Base-by-base conservation (phyloP, 1,284 basidiomycete species). In the Pseudozyma pruni region DNA sequence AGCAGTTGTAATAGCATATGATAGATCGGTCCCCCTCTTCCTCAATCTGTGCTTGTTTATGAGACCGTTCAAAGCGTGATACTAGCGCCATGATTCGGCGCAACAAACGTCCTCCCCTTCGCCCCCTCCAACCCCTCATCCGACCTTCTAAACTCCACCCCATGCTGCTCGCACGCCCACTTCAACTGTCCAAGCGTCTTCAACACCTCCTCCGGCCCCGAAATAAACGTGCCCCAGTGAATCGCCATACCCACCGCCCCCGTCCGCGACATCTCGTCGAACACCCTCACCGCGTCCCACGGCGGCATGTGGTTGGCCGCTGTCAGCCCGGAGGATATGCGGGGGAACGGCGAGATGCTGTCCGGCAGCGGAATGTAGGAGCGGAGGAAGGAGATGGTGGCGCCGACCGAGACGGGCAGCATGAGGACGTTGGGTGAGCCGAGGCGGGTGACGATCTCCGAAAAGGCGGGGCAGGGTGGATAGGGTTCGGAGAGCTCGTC, bases 401-500 rank as follows among this genome's bases (percentile, higher is more conserved):
- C 79, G 17, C 80, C 80, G 2, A 81, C 78, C n/a, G 69, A 67
- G 51, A 81, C 72, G 23, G 80, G 80, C 6, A 81, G 70, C 53
- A 81, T 63, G 25, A 66, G 39, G 23, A 80, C 61, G 16, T 72
- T 50, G 6, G 80, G 75, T 17, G 34, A 23, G n/a, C 77, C 78
- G 5, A 80, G 39, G 3, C 63, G 54, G 8, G 40, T 17, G 8
- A 63, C 45, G 32, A 80, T 72, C 35, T 80, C 69, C 10, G 45
- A 44, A 40, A 81, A 81, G 2, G 77, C 77, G 8, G 80, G 80
- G 47, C 78, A 80, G 17, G 63, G 37, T 0, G 79, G 75, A 34
- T 73, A 80, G 2, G 19, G 25, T 13, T 39, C 34, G 10, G 40
- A 38, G 13, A 47, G 32, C 16, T 46, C 33, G 20, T 46, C 25